A percentile compares a stretch with the other conserved stretches of the same genome.
These are phyloP conservation scores for Kwoniella heveanensis DNA, from an alignment of 768 basidiomycete species.

Conservation along the genomic window DNA sequence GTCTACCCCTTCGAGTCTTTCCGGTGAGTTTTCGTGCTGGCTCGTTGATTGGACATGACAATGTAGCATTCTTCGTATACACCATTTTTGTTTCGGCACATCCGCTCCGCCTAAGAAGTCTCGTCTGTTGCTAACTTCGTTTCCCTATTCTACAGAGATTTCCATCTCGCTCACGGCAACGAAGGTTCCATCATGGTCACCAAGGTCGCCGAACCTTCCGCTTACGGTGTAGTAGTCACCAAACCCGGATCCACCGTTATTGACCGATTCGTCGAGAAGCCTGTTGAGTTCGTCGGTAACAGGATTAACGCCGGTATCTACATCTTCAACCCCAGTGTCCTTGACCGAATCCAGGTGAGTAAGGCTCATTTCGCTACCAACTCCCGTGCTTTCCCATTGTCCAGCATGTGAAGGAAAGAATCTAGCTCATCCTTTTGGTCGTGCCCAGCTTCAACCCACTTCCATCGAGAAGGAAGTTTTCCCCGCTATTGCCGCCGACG, in stretches of 20 bases:
- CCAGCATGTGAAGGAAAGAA: too few species aligned
- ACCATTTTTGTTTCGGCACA: too few species aligned
- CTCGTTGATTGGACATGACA: too few species aligned
- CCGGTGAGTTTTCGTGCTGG: constrained; percentile 41
- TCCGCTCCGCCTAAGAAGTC: too few species aligned
- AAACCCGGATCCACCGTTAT: constrained; percentile 58
- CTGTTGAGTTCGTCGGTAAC: constrained; percentile 61
- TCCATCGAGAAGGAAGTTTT: constrained; percentile 61
- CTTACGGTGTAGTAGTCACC: constrained; percentile 60
- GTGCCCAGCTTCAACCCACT: constrained; percentile 57
- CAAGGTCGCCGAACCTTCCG: constrained; percentile 60
- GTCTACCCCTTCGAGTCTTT: constrained; percentile 61
- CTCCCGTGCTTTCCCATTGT: too few species aligned
- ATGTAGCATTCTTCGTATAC: too few species aligned
- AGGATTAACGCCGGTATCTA: constrained; percentile 62
- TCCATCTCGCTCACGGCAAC: constrained; percentile 59
- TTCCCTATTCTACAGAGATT: constrained; percentile 50
- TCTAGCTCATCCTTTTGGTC: constrained; percentile 9
- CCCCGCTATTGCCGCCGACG: constrained; percentile 58
- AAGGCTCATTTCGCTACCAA: too few species aligned
- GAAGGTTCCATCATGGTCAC: constrained; percentile 61
- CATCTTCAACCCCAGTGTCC: constrained; percentile 61
- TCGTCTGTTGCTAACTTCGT: constrained; percentile 3
- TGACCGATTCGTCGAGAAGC: constrained; percentile 62
- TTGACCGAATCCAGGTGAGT: constrained; percentile 59